Evolutionary conservation across 2,329 filamentous ascomycete species (phyloP).

Genomic region (Arthroderma sp.): DNA sequence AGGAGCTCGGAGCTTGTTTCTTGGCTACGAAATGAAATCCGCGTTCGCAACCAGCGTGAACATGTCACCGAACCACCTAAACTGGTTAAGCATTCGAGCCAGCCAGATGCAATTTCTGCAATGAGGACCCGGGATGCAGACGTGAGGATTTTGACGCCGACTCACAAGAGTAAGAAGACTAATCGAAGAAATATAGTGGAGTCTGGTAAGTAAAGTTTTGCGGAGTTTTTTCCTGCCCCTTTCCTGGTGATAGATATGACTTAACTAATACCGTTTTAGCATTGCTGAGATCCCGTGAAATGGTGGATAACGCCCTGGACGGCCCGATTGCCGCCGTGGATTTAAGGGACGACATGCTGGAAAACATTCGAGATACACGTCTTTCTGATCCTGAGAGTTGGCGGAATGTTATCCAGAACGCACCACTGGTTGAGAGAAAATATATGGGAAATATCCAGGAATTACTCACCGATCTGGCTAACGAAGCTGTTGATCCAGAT

Average conservation of each 20-base stretch:
- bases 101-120: conserved; percentile 23
- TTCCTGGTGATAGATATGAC: neutral
- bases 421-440: conserved; percentile 62
- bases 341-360: conserved; percentile 69
- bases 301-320: conserved; percentile 58
- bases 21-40: conserved; percentile 70
- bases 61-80: conserved; percentile 29
- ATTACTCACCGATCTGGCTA: conserved; percentile 52
- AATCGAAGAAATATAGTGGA: conserved; percentile 80
- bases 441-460: conserved; percentile 76
- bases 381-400: conserved; percentile 73
- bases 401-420: conserved; percentile 65
- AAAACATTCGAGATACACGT: conserved; percentile 58
- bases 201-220: conserved; percentile 45
- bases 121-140: conserved; percentile 47
- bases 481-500: conserved; percentile 26
- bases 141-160: conserved; percentile 71
- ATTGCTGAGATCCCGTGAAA: conserved; percentile 42
- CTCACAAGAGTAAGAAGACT: conserved; percentile 79
- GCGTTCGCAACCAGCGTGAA: conserved; percentile 58
- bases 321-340: conserved; percentile 81
- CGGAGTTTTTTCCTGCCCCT: neutral
- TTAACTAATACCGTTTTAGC: conserved; percentile 22
- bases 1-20: conserved; percentile 57
- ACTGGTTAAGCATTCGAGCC: conserved; percentile 28